Evolutionary conservation across 2,329 filamentous ascomycete species (phyloP), one percentile per base, ranked within the genome.

Genomic region (Stagonosporopsis rhizophila): DNA sequence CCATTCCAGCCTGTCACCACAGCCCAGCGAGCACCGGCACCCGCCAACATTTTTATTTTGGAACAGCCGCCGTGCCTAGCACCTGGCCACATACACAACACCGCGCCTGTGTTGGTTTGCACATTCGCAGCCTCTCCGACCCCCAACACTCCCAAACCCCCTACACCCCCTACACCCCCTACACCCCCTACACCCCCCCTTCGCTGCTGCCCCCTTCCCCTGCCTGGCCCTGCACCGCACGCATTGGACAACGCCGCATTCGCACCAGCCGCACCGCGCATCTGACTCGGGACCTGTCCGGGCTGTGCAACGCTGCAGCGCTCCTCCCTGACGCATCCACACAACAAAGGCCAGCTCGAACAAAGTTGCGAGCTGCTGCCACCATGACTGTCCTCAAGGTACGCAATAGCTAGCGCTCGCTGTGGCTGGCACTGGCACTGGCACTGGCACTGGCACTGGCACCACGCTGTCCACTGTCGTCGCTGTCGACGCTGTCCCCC

Each of bases 371-470:
- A 40, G 20, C 9, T n/a, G 42, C 35, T 49, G 30, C 19, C 62
- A 75, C 41, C 62, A 77, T 76, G 74, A 76, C 74, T 44, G 74
- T 76, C 68, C 63, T 74, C 67, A 76, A 75, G 74, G 74, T 67
- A 73, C 53, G 64, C 51, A 27, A 35, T 9, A n/a, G n/a, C n/a
- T n/a, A n/a, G n/a, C n/a, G n/a, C n/a, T n/a, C n/a, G n/a, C n/a
- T n/a, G n/a, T n/a, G n/a, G n/a, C 30, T 12, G 8, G 15, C 27
- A 25, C 6, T 25, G 38, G 7, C 9, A n/a, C 28, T 41, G n/a
- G 20, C 49, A 20, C 30, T 12, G 8, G 15, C 27, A 25, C 6
- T 25, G 38, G 7, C 9, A n/a, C 28, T 41, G n/a, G 20, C 49
- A 52, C 49, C 40, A 44, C 41, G 27, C 23, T 7, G 27, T 30